phyloP scores from a whole-genome alignment of 2,329 filamentous ascomycete genomes.

The Fusarium protoensiforme region DNA sequence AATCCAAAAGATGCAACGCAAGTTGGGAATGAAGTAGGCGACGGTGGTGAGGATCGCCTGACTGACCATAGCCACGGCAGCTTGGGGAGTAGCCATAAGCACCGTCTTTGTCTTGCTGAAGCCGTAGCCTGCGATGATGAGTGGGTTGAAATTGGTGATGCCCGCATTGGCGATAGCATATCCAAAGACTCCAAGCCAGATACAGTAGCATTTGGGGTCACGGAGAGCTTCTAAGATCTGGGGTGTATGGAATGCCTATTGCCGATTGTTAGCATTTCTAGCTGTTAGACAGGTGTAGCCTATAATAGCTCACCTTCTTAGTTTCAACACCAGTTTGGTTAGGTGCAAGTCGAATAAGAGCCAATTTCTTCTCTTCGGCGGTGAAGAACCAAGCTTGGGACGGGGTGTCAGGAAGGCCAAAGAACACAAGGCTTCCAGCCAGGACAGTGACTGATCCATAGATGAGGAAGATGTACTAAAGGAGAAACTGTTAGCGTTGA shows the following conservation, averaged over 20 bases:
- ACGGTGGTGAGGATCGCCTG: slow-evolving; percentile 35
- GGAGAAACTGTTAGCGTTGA: background rate
- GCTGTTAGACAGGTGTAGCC: too few relatives aligned
- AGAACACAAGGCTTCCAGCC: slow-evolving; percentile 18
- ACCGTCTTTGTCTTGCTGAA: slow-evolving; percentile 42
- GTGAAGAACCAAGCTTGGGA: slow-evolving; percentile 38
- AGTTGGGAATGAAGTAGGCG: slow-evolving; percentile 40
- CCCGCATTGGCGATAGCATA: slow-evolving; percentile 76
- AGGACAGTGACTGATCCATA: slow-evolving; percentile 31
- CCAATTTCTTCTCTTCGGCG: slow-evolving; percentile 29
- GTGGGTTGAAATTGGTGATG: slow-evolving; percentile 69
- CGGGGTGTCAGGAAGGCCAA: slow-evolving; percentile 32
- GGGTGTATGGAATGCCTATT: background rate
- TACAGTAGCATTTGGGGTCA: background rate
- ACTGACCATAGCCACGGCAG: slow-evolving; percentile 44
- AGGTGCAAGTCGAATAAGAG: slow-evolving; percentile 14
- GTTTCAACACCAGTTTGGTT: background rate
- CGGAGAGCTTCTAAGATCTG: background rate
- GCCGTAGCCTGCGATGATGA: slow-evolving; percentile 63
- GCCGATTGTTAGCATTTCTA: background rate
- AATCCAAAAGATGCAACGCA: slow-evolving; percentile 46
- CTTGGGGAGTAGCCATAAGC: slow-evolving; percentile 45
- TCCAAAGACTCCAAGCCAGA: slow-evolving; percentile 54
- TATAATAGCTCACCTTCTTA: background rate
- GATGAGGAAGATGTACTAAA: slow-evolving; percentile 36